Conservation (phyloP, 768 basidiomycete species). For the Calocybe cyanea region DNA sequence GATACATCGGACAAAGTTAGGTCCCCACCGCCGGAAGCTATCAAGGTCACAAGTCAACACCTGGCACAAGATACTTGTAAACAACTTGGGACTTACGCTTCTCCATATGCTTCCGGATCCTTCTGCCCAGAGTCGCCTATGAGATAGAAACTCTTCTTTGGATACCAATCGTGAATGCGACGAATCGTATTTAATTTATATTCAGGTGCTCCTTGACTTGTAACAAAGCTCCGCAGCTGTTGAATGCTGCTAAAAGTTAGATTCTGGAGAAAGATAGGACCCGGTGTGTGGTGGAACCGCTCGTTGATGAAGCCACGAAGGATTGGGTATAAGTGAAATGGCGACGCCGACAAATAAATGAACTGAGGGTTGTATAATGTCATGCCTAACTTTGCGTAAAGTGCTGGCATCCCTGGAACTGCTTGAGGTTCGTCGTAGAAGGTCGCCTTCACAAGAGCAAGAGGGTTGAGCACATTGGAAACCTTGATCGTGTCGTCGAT, state of each 20-base stretch:
- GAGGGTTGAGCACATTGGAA: conserved; percentile 32
- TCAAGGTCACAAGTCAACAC: background rate
- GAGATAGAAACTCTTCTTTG: conserved; percentile 34
- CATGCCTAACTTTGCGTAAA: conserved; percentile 30
- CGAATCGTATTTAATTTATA: conserved; percentile 34
- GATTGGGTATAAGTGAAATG: conserved; percentile 41
- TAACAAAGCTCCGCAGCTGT: conserved; percentile 8
- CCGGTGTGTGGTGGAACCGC: conserved; percentile 27
- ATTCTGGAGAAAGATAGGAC: conserved; percentile 35
- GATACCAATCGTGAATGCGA: conserved; percentile 33
- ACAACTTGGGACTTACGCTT: conserved; percentile 32
- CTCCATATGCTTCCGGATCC: conserved; percentile 40
- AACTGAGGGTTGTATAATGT: conserved; percentile 33
- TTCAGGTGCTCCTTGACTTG: conserved; percentile 23
- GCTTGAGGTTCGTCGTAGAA: conserved; percentile 33
- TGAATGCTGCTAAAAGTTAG: conserved; percentile 28
- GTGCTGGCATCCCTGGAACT: conserved; percentile 39
- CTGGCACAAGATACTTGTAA: conserved; percentile 16
- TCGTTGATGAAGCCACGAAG: conserved; percentile 32
- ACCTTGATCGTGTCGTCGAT: conserved; percentile 42
- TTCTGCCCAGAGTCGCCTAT: conserved; percentile 42
- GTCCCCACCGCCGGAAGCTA: background rate
- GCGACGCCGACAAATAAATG: conserved; percentile 37
- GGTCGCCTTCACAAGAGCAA: conserved; percentile 27
- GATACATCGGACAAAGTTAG: conserved; percentile 30